phyloP scores from a whole-genome alignment of 371 early-diverging fungal genomes.

The Amoeboradix gromovi region DNA sequence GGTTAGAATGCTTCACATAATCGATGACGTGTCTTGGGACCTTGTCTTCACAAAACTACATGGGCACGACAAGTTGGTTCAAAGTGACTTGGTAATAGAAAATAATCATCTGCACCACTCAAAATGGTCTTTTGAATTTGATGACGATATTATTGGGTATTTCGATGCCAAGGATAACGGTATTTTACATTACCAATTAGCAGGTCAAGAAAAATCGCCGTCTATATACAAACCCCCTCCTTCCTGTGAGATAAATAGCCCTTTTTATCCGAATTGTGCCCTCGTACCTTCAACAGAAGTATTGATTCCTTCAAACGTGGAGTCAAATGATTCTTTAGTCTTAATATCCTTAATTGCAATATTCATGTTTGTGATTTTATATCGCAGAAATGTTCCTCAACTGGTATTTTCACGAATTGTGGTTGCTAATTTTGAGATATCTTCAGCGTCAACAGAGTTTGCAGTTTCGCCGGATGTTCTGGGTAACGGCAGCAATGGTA shows the following conservation, averaged over 20 bases:
- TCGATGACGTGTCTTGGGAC: neutral
- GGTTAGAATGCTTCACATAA: neutral
- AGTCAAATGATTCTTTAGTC: neutral
- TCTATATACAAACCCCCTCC: neutral
- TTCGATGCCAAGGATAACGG: neutral
- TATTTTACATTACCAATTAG: neutral
- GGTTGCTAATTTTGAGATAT: neutral
- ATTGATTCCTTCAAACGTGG: neutral
- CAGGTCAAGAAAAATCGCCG: neutral
- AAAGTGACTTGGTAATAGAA: neutral
- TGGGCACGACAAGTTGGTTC: neutral
- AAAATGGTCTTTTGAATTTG: neutral
- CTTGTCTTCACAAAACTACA: neutral
- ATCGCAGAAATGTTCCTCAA: neutral
- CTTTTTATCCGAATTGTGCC: neutral
- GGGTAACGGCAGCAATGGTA: constrained; percentile 86
- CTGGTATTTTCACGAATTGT: neutral
- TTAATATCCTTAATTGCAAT: too few relatives aligned
- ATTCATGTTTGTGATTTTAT: neutral
- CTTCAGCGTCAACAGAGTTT: neutral
- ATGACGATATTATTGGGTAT: neutral
- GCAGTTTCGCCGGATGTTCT: neutral
- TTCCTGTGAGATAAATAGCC: neutral
- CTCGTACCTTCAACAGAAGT: neutral
- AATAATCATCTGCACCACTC: neutral